These are phyloP conservation scores for Alternaria gansuensis DNA, from an alignment of 2,329 filamentous ascomycete genomes.

Conservation along the genomic window DNA sequence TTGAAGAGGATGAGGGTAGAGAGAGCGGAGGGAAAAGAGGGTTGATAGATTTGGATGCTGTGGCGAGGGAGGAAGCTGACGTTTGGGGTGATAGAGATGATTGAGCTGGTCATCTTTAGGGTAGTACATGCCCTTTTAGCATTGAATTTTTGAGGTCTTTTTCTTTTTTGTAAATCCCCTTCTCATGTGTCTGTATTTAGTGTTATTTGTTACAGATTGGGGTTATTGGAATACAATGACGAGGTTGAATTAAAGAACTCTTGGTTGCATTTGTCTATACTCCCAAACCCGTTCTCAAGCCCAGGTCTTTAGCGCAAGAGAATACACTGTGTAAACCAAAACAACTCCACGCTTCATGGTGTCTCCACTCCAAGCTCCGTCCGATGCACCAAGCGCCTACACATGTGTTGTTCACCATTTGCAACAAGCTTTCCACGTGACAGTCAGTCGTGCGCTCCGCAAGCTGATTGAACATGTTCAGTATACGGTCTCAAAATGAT, in stretches of 20 bases:
- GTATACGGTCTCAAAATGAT: not conserved
- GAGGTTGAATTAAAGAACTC: conserved; percentile 1
- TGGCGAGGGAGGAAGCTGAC: conserved; percentile 49
- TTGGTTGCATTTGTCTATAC: conserved; percentile 11
- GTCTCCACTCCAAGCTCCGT: not conserved
- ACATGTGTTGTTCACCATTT: conserved; percentile 1
- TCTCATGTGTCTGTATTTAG: not conserved
- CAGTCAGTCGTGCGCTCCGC: not conserved
- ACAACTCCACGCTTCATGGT: conserved; percentile 11
- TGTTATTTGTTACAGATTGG: not conserved
- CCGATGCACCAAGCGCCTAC: conserved; percentile 11
- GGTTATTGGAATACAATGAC: not conserved
- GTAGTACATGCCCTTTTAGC: not conserved
- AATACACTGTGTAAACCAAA: not conserved
- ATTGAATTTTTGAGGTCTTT: fast-evolving
- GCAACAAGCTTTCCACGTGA: not conserved
- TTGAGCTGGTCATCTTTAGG: not conserved
- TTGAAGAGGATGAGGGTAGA: conserved; percentile 28
- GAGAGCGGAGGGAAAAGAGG: conserved; percentile 25
- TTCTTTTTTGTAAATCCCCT: not conserved
- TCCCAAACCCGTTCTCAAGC: conserved; percentile 13
- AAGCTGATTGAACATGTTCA: not conserved
- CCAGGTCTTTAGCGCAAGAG: conserved; percentile 3
- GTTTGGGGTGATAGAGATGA: conserved; percentile 49
- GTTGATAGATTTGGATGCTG: conserved; percentile 47